Evolutionary conservation across 306 rosid species (phyloP).

Genomic region (Acacia crassicarpa): DNA sequence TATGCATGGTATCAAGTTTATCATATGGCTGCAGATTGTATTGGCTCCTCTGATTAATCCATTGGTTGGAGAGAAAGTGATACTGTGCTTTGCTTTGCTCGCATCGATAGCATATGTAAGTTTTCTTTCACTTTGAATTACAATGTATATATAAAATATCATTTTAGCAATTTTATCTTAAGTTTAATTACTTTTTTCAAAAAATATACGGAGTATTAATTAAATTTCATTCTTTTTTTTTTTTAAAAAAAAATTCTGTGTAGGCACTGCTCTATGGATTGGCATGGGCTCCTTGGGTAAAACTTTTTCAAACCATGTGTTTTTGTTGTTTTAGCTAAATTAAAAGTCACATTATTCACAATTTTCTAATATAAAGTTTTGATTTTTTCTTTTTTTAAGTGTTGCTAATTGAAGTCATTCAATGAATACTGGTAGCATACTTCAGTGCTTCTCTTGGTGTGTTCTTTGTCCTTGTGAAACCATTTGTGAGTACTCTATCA

Average conservation of each 20-base stretch:
- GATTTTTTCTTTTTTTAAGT: not conserved
- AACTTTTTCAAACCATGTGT: not conserved
- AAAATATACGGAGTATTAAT: not conserved
- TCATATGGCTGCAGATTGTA: slow-evolving; percentile 48
- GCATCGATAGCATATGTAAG: slow-evolving; percentile 85
- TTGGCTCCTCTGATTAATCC: slow-evolving; percentile 78
- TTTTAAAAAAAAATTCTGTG: not conserved
- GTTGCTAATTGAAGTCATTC: not conserved
- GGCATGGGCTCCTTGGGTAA: slow-evolving; percentile 97
- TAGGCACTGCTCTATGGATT: slow-evolving; percentile 82
- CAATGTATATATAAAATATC: not conserved
- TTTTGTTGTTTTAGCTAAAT: not conserved
- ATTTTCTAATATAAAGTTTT: not conserved
- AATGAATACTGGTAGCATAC: slow-evolving; percentile 65
- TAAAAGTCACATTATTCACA: not conserved
- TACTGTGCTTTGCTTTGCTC: slow-evolving; percentile 65
- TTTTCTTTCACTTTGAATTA: not conserved
- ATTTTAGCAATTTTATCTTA: not conserved
- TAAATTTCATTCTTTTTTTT: not conserved
- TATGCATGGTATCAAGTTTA: not conserved
- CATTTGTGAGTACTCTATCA: slow-evolving; percentile 55
- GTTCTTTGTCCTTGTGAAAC: slow-evolving; percentile 68
- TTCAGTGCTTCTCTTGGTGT: slow-evolving; percentile 72
- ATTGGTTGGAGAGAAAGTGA: slow-evolving; percentile 77
- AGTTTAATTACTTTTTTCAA: too few relatives aligned